These are phyloP conservation scores for Astrothelium subdiscretum DNA, from an alignment of 495 filamentous ascomycete genomes.

Conservation along the genomic window DNA sequence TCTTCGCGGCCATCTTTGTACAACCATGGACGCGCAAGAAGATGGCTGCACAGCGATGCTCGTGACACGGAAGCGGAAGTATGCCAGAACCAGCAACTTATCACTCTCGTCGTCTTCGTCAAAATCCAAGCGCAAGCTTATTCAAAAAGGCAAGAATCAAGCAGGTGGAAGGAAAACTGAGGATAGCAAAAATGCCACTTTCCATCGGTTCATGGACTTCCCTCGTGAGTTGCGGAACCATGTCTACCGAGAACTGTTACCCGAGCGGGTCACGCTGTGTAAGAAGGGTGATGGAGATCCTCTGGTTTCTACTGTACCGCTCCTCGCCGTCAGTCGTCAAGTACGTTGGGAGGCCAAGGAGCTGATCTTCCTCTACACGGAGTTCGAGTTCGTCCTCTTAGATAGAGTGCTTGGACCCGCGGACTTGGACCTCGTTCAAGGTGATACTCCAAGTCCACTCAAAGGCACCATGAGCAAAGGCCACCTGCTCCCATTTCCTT, in stretches of 20 bases:
- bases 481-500: background rate
- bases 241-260: background rate
- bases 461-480: background rate
- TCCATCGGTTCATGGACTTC: background rate
- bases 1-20: too few relatives aligned
- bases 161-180: too few relatives aligned
- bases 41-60: too few relatives aligned
- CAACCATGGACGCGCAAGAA: too few relatives aligned
- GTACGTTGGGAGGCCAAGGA: background rate
- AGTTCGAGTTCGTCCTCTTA: background rate
- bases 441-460: background rate
- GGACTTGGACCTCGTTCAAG: background rate
- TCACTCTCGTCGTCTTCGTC: too few relatives aligned
- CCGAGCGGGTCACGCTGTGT: background rate
- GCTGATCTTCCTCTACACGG: background rate
- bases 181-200: background rate
- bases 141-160: too few relatives aligned
- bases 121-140: too few relatives aligned
- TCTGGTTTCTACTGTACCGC: background rate
- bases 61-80: too few relatives aligned
- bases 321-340: background rate
- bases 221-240: background rate
- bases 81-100: too few relatives aligned
- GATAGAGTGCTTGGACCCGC: background rate
- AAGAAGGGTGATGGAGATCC: background rate